Percentiles rank a stretch among this genome's conserved stretches.
These are phyloP conservation scores for Omphalea diandra DNA, from an alignment of 441 rosid species.

Conservation along the genomic window DNA sequence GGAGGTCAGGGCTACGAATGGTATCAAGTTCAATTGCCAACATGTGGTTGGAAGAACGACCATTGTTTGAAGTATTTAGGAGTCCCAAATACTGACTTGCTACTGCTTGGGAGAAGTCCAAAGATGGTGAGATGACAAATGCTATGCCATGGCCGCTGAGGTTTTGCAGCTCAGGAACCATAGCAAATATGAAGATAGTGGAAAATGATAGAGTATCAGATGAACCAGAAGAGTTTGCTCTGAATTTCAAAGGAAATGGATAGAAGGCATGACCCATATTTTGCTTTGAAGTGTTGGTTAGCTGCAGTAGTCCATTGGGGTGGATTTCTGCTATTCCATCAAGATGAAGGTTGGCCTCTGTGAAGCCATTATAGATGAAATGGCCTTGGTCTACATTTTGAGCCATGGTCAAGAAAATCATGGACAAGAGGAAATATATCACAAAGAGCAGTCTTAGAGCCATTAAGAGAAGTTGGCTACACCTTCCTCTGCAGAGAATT, in stretches of 20 bases:
- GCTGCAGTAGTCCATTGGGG: too few species aligned
- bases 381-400: constrained; percentile 26
- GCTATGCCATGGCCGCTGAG: constrained; percentile 51
- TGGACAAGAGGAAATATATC: constrained; percentile 1
- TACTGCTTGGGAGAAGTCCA: constrained; percentile 30
- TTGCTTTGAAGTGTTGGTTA: constrained; percentile 34
- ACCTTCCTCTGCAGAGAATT: neutral
- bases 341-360: constrained; percentile 21
- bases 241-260: constrained; percentile 39
- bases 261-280: constrained; percentile 52
- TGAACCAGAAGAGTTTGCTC: constrained; percentile 24
- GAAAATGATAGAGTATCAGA: constrained; percentile 45
- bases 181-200: constrained; percentile 46
- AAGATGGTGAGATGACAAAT: constrained; percentile 47
- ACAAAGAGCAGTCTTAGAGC: neutral
- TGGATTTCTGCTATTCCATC: constrained; percentile 41
- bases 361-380: constrained; percentile 39
- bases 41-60: constrained; percentile 34
- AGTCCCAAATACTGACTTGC: constrained; percentile 8
- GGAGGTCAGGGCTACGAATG: constrained; percentile 24
- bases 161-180: constrained; percentile 31
- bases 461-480: neutral
- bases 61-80: constrained; percentile 9
- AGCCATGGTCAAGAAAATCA: constrained; percentile 8
- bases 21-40: constrained; percentile 60